A percentile compares a stretch with the other conserved stretches of the same genome.
phyloP scores from a whole-genome alignment of 768 basidiomycete species.

The Calocybe indica region DNA sequence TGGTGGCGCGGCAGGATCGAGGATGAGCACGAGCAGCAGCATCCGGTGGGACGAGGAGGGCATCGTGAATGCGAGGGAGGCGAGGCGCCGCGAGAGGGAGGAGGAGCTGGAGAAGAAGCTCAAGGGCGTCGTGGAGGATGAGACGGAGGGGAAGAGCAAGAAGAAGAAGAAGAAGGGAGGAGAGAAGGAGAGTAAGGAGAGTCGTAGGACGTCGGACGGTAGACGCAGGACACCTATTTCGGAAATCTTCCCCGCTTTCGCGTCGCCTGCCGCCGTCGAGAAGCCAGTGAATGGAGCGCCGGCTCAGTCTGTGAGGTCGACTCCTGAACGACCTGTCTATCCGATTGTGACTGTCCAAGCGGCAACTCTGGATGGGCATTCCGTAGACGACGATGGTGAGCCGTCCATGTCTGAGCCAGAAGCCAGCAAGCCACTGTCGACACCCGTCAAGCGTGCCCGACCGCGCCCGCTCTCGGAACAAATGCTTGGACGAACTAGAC shows the following conservation, averaged over 20 bases:
- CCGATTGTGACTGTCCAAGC: slow-evolving; percentile 42
- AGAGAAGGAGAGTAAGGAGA: slow-evolving; percentile 37
- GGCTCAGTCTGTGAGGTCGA: not conserved
- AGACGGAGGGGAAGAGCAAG: slow-evolving; percentile 29
- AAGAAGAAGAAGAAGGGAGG: slow-evolving; percentile 25
- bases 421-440: slow-evolving; percentile 17
- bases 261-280: not conserved
- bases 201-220: slow-evolving; percentile 30
- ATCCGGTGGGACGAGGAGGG: slow-evolving; percentile 49
- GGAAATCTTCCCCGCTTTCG: slow-evolving; percentile 47
- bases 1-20: slow-evolving; percentile 13
- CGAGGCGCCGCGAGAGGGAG: slow-evolving; percentile 28
- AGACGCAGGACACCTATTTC: slow-evolving; percentile 47
- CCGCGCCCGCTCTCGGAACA: slow-evolving; percentile 63
- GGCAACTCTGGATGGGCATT: slow-evolving; percentile 50
- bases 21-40: slow-evolving; percentile 33
- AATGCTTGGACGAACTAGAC: slow-evolving; percentile 40
- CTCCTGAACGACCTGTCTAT: slow-evolving; percentile 5
- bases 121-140: slow-evolving; percentile 36
- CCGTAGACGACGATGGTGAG: slow-evolving; percentile 16
- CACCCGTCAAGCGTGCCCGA: slow-evolving; percentile 42
- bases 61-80: slow-evolving; percentile 42
- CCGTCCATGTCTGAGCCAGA: slow-evolving; percentile 8
- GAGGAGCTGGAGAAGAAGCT: slow-evolving; percentile 36
- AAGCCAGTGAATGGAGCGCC: slow-evolving; percentile 17